These are phyloP conservation scores for Candida montana DNA, from an alignment of 805 yeast genomes.

Conservation along the genomic window DNA sequence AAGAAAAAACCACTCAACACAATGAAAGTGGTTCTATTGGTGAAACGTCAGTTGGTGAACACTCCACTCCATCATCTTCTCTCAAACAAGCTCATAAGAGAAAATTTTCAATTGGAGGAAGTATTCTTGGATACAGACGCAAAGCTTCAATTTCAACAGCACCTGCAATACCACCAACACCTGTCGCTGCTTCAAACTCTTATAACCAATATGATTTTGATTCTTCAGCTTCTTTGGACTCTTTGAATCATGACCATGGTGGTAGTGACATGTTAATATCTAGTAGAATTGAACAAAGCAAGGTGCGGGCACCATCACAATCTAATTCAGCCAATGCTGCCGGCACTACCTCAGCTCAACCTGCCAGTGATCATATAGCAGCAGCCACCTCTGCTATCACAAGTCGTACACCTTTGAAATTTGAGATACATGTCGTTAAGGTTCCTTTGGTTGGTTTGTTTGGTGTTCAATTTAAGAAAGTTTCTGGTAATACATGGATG, in stretches of 20 bases:
- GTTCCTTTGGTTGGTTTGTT: slow-evolving; percentile 85
- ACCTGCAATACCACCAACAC: slow-evolving; percentile 50
- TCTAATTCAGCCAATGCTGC: slow-evolving; percentile 1
- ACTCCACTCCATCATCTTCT: slow-evolving; percentile 20
- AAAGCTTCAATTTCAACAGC: slow-evolving; percentile 28
- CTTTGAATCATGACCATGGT: slow-evolving; percentile 43
- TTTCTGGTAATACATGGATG: slow-evolving; percentile 92
- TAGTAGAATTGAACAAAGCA: slow-evolving; percentile 49
- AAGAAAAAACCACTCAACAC: slow-evolving; percentile 4
- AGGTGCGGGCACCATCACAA: slow-evolving; percentile 11
- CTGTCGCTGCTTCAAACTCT: slow-evolving; percentile 39
- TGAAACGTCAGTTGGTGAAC: slow-evolving; percentile 16
- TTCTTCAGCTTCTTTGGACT: slow-evolving; percentile 50
- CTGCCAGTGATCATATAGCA: background rate
- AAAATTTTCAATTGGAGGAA: slow-evolving; percentile 58
- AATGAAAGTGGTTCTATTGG: slow-evolving; percentile 13
- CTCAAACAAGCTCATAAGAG: slow-evolving; percentile 44
- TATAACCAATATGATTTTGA: slow-evolving; percentile 31
- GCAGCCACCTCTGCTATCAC: slow-evolving; percentile 10
- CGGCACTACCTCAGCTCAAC: slow-evolving; percentile 2
- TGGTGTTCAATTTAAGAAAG: slow-evolving; percentile 92
- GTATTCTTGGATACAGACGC: slow-evolving; percentile 46
- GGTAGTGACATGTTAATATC: slow-evolving; percentile 51
- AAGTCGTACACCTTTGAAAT: slow-evolving; percentile 64
- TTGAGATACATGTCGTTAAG: slow-evolving; percentile 88